Evolutionary conservation across 345 rosid genomes (phyloP), one percentile per base, ranked within the genome.

Genomic region (Toxicodendron radicans): DNA sequence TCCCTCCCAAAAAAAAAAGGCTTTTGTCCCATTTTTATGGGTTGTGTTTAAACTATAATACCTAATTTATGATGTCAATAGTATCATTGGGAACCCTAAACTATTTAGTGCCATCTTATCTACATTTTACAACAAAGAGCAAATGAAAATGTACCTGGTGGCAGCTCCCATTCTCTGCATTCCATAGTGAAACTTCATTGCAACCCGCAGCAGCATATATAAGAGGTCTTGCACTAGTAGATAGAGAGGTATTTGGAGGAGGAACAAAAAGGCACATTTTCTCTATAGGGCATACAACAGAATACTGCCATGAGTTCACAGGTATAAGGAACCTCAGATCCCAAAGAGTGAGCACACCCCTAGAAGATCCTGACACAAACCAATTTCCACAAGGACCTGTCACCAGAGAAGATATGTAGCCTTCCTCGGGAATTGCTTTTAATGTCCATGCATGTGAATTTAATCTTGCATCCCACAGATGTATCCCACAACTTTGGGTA

Each of bases 331-430:
- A 95, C 79, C 99, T 87, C 73, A 93, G 84, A 85, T 95, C 99
- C 99, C 99, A 95, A 67, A 95, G 94, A 64, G 97, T 95, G 77
- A 95, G 94, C 67, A 93, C 90, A 70, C 98, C 99, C 86, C 97
- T 89, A 53, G 99, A 95, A 73, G 99, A 93, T 70, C 99, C 99
- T 58, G 98, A 90, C 45, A 95, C 88, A 73, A 95, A 91, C 99
- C 99, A 95, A 83, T 93, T 93, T 48, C 99, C 97, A 59, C 97
- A 91, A 53, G 94, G 88, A 58, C 97, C 87, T 20, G 88, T 81
- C 53, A 90, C 97, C 76, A 95, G 78, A 68, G 93, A 89, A 65
- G 98, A 86, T 21, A 93, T 80, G 69, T 87, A 91, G 41, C 99
- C 98, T 87, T 95, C 97, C 79, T 91, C 96, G 2, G 97, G 88